Base-by-base conservation (phyloP, 2,329 filamentous ascomycete species). In the Mycosphaerella sp. region DNA sequence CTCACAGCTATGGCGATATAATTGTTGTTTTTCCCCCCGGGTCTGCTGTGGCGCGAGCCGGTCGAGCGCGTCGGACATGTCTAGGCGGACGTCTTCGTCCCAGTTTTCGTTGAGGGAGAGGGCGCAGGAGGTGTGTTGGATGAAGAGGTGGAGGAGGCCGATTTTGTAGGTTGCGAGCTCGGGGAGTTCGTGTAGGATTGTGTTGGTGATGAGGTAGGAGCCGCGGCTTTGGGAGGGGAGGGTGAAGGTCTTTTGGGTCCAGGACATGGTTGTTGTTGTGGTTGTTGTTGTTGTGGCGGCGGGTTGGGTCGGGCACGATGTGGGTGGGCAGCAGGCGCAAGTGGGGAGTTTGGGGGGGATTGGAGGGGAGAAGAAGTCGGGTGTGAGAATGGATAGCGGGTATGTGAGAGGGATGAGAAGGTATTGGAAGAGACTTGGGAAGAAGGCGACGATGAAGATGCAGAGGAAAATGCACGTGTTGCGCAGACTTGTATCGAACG, bases 41-140 rank as follows among this genome's bases (percentile, higher is more conserved):
- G 49, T 94, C 90, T n/a, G n/a, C 64, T 87, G 86, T 0, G 90
- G 89, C 37, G 85, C 93, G 63, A 98, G 86, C 40, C 89, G 78
- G 70, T 98, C 91, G 59, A 98, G 75, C 41, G 91, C 89, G 73
- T 96, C 89, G 65, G 91, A 97, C 95, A 70, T 98, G 89, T 36
- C 79, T 79, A 18, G 79, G 79, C 62, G 89, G n/a, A 98, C 93
- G 71, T 94, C 88, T 41, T 74, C 70, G 66, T 90, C 88, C 74
- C 75, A 85, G 73, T 97, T 97, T 78, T 98, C 93, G 67, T 98
- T 98, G 63, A 98, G 74, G 54, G 82, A 87, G 47, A 98, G 77
- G 10, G 87, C 93, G 71, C 89, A 95, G 64, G 83, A 89, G 4
- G 93, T 98, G 73, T 98, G 93, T 73, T 98, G 91, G 49, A 97